Base-by-base conservation (phyloP, 2,329 filamentous ascomycete genomes). In the Dactylella cylindrospora region DNA sequence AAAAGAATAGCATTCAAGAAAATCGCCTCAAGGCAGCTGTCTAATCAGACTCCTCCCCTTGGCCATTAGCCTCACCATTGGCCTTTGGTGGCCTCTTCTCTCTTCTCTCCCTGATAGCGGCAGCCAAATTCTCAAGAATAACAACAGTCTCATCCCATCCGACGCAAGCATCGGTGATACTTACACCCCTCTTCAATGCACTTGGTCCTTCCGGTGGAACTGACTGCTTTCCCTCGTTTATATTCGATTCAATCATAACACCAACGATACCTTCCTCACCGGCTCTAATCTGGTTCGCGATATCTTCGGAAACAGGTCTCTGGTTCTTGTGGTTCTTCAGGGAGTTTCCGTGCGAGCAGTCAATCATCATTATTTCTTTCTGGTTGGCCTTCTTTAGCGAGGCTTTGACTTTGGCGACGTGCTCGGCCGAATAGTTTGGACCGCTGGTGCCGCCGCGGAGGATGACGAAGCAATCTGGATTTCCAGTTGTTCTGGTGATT, bases 181-280 rank as follows among this genome's bases (percentile, higher is more conserved):
- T 93, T 71, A 97, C 87, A 69, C 93, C 93, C 74, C 95, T 90
- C 76, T 95, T 85, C 64, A 97, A 81, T 26, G 85, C 90, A 6
- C 80, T 78, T 74, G 87, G 89, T 71, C 90, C 91, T 29, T 66
- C 65, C 2, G 45, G 28, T 26, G 90, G 88, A 2, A 96, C 88
- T 75, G 96, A 96, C 73, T 98, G 93, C 74, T 80, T 87, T 67
- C 90, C 90, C 76, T 96, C 91, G 70, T 91, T 86, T 76, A 97
- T 94, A 74, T 97, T 88, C 74, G 88, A 94, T 78, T 98, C 93
- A 70, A 98, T 95, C 93, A 98, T 98, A 61, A 97, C 88, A 70
- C 93, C 93, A 83, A 96, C 91, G 71, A 98, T 93, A 41, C 79
- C 85, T 2, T 80, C 80, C 76, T 97, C 91, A 28, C 93, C 93